Evolutionary conservation across 768 basidiomycete genomes (phyloP), one percentile per base, ranked within the genome.

Genomic region (Xerocomellus dryophilus): DNA sequence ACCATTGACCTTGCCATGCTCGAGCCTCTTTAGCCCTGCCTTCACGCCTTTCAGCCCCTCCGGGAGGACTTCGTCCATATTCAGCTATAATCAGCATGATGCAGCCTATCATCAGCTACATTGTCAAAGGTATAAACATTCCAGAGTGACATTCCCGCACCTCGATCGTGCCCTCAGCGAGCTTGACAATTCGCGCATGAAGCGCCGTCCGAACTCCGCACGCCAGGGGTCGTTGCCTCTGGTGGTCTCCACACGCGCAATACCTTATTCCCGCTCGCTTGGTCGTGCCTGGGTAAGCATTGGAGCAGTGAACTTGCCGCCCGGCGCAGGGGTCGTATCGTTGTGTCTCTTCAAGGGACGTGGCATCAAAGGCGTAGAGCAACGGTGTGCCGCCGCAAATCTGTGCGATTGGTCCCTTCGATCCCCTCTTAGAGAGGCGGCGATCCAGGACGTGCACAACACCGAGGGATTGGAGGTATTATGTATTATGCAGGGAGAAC

Each of bases 371-470:
- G 3, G 46, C 57, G 25, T 31, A 55, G 10, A 21, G 27, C 2
- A 61, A n/a, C 15, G 53, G 56, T 9, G 14, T 35, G 4, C 31
- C 41, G 0, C 17, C 29, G 5, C 40, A 43, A 29, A 54, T 27
- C 27, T 53, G 18, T 1, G 32, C 18, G 14, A 54, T 42, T 1
- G 8, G 18, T 7, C 50, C 43, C 3, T 44, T 47, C 12, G 51
- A 20, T 5, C 18, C 21, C 9, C 39, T 15, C 7, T 52, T 32
- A 5, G 64, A 20, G 2, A 70, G 51, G 52, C 59, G 43, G 23
- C 63, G 61, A 61, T 68, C 70, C 31, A 76, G 49, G 25, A 75
- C 61, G 46, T 69, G 61, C 2, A 69, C 73, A 18, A 72, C 72
- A 15, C 73, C 73, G 6, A 73, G 58, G 3, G 66, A 64, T 38